Percentiles rank a stretch among this genome's conserved stretches.
Conservation (phyloP, 148 eudicot genomes). For the Suaeda aralocaspica region DNA sequence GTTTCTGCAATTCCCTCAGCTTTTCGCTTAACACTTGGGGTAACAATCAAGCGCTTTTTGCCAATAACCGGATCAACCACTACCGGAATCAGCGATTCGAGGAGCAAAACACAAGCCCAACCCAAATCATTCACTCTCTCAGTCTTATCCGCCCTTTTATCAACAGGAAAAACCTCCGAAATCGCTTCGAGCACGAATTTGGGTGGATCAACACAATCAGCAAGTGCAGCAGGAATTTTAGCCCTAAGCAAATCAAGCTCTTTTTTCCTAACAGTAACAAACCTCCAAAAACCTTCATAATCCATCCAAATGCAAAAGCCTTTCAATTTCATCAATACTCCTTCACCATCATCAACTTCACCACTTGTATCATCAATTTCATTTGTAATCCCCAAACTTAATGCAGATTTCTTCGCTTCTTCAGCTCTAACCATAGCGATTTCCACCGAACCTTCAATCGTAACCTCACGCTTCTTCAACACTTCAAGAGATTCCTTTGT, state of each 20-base stretch:
- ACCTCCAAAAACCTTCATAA: constrained; percentile 62
- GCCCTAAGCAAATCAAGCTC: constrained; percentile 61
- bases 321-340: constrained; percentile 44
- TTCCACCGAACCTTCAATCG: constrained; percentile 56
- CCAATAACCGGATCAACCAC: constrained; percentile 81
- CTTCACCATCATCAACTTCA: constrained; percentile 60
- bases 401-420: constrained; percentile 36
- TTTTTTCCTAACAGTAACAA: constrained; percentile 63
- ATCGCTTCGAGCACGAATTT: constrained; percentile 77
- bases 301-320: constrained; percentile 61
- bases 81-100: constrained; percentile 73
- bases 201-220: constrained; percentile 75
- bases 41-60: constrained; percentile 72
- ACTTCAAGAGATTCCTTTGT: constrained; percentile 48
- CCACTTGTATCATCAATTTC: constrained; percentile 12
- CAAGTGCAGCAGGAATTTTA: constrained; percentile 49
- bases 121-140: constrained; percentile 70
- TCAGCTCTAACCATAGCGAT: constrained; percentile 49
- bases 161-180: constrained; percentile 91
- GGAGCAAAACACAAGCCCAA: constrained; percentile 88
- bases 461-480: constrained; percentile 60
- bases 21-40: constrained; percentile 54
- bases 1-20: constrained; percentile 86
- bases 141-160: constrained; percentile 47
- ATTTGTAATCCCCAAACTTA: background rate